Evolutionary conservation across 805 yeast species (phyloP).

Genomic region (Starmerella ratchasimensis): DNA sequence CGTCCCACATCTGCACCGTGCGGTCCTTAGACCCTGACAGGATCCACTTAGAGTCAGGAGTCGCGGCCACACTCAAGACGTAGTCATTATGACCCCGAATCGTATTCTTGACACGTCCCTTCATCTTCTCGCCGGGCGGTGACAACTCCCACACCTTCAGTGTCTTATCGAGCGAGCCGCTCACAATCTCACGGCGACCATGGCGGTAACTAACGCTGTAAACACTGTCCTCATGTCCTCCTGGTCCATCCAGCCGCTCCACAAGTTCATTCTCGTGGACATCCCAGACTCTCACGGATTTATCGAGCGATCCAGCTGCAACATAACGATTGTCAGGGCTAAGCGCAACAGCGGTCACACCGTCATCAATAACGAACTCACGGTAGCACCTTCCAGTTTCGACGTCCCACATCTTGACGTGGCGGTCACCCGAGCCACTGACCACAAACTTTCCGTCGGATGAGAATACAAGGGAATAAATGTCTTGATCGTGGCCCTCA

Average conservation of each 20-base stretch:
- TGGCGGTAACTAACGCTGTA: conserved; percentile 89
- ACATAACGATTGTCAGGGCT: conserved; percentile 88
- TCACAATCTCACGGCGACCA: conserved; percentile 79
- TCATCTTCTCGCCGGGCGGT: conserved; percentile 35
- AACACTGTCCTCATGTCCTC: conserved; percentile 93
- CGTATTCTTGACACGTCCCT: conserved; percentile 30
- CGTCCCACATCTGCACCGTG: conserved; percentile 96
- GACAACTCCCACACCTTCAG: conserved; percentile 91
- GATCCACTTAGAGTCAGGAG: conserved; percentile 84
- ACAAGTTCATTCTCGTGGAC: conserved; percentile 81
- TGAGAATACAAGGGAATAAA: conserved; percentile 87
- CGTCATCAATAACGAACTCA: conserved; percentile 86
- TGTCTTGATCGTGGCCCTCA: conserved; percentile 94
- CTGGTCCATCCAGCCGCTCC: conserved; percentile 75
- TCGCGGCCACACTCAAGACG: conserved; percentile 83
- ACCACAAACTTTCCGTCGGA: conserved; percentile 88
- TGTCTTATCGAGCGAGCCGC: conserved; percentile 90
- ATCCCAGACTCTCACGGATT: conserved; percentile 95
- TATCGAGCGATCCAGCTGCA: conserved; percentile 93
- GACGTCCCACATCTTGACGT: conserved; percentile 93
- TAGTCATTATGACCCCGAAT: conserved; percentile 94
- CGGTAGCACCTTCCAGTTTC: conserved; percentile 77
- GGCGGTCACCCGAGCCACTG: conserved; percentile 91
- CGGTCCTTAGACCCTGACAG: conserved; percentile 93
- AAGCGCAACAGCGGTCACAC: conserved; percentile 94